These are phyloP conservation scores for Digitaria exilis DNA, from an alignment of 202 grass and related monocot species.

Conservation along the genomic window DNA sequence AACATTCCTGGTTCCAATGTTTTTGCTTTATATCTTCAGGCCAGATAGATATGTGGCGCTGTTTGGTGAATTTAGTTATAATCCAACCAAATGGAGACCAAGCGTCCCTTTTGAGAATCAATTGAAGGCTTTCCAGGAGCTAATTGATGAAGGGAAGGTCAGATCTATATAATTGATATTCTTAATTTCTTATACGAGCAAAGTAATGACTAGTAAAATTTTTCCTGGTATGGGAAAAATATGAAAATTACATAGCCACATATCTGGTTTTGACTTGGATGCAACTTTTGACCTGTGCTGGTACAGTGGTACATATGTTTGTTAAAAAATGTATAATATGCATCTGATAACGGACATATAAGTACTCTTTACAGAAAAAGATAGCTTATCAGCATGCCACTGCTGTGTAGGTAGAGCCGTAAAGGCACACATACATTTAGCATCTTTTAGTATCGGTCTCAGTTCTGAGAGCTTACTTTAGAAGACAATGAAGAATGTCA, in stretches of 20 bases:
- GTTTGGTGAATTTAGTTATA: slow-evolving; percentile 80
- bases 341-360: neutral
- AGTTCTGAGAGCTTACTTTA: neutral
- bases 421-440: neutral
- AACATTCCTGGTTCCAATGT: slow-evolving; percentile 8
- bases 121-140: slow-evolving; percentile 78
- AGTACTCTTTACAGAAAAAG: slow-evolving; percentile 4
- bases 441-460: neutral
- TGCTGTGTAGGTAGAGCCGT: neutral
- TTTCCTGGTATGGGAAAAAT: neutral
- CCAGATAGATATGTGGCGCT: slow-evolving; percentile 93
- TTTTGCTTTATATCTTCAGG: slow-evolving; percentile 58
- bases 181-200: slow-evolving; percentile 14
- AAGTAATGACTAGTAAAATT: neutral
- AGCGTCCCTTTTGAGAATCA: slow-evolving; percentile 82
- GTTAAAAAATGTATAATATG: neutral
- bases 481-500: neutral
- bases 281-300: neutral
- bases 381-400: slow-evolving; percentile 14
- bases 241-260: neutral
- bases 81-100: slow-evolving; percentile 84
- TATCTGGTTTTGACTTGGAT: slow-evolving; percentile 18
- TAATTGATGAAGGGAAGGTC: slow-evolving; percentile 91
- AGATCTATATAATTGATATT: slow-evolving; percentile 19
- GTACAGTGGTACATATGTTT: neutral